phyloP scores from a whole-genome alignment of 768 basidiomycete genomes.

The Rhizopogon vinicolor region DNA sequence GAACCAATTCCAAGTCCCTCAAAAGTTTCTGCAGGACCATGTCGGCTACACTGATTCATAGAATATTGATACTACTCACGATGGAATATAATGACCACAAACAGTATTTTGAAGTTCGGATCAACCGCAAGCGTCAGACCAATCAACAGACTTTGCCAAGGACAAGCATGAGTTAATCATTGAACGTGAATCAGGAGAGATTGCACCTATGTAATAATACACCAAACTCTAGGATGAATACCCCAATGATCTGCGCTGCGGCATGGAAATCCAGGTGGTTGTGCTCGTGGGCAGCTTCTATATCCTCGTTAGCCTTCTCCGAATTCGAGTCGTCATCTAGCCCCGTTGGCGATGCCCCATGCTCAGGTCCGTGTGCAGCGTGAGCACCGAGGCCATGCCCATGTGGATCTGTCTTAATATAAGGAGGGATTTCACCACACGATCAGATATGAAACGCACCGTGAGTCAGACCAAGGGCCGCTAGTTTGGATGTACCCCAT shows the following conservation, averaged over 20 bases:
- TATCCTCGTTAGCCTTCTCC: conserved; percentile 18
- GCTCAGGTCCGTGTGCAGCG: conserved; percentile 70
- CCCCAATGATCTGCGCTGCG: conserved; percentile 73
- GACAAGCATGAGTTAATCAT: not conserved
- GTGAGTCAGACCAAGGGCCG: conserved; percentile 56
- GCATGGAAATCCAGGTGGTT: conserved; percentile 35
- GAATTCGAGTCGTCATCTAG: conserved; percentile 12
- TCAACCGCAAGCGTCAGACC: conserved; percentile 94
- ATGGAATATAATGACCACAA: conserved; percentile 88
- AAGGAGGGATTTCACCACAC: not conserved
- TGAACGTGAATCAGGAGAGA: not conserved
- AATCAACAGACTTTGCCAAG: conserved; percentile 58
- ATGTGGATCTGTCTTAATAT: conserved; percentile 48
- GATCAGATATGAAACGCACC: conserved; percentile 32
- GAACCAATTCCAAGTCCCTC: conserved; percentile 94
- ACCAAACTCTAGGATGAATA: conserved; percentile 93
- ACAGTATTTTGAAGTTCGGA: conserved; percentile 74
- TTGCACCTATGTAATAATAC: conserved; percentile 75
- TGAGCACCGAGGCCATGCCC: conserved; percentile 58
- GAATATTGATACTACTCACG: conserved; percentile 48
- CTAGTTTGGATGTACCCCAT: conserved; percentile 73
- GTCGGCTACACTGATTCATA: conserved; percentile 1
- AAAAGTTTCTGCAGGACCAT: conserved; percentile 63
- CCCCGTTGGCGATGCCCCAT: not conserved
- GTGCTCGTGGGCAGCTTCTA: conserved; percentile 18